Evolutionary conservation across 225 moss, liverwort and hornwort species (phyloP), one percentile per base, ranked within the genome.

Genomic region (Pseudoscleropodium purum): DNA sequence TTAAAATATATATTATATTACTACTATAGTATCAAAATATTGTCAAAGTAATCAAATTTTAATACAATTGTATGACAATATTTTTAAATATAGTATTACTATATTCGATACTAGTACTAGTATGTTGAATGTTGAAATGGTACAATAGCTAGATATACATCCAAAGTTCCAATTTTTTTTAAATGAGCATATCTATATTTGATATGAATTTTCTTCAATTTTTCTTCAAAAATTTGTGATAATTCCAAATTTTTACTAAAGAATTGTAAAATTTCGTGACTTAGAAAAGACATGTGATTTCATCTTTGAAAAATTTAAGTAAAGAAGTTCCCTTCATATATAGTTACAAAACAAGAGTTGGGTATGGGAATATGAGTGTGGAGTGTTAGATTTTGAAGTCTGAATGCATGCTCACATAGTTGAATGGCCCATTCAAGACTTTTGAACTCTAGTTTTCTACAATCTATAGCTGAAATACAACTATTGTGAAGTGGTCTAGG

Each of bases 141-240:
- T 54, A 18, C 18, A 54, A 54, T 54, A 54, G 18, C 54, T 16
- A 54, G 17, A 54, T 54, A 7, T 39, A 24, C 39, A 20, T 39
- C 25, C 6, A 39, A 13, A 6, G n/a, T n/a, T 68, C n/a, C 13
- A n/a, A 23, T 6, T 68, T 68, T n/a, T 37, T 37, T n/a, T 23
- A 52, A 13, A n/a, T n/a, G 13, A 13, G 1, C 23, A 23, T 7
- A n/a, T n/a, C n/a, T n/a, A n/a, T n/a, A 69, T n/a, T 7, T 69
- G 23, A n/a, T n/a, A n/a, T 23, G 23, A 23, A 6, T n/a, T n/a
- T 41, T 70, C 39, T 39, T 70, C 13, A n/a, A 25, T 41, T 5
- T 72, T 12, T 2, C 0, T 13, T 5, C 25, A 41, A 5, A 8
- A n/a, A n/a, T n/a, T n/a, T n/a, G n/a, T n/a, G n/a, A n/a, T n/a